Base-by-base conservation (phyloP, 345 rosid species). In the Camelina hispida region DNA sequence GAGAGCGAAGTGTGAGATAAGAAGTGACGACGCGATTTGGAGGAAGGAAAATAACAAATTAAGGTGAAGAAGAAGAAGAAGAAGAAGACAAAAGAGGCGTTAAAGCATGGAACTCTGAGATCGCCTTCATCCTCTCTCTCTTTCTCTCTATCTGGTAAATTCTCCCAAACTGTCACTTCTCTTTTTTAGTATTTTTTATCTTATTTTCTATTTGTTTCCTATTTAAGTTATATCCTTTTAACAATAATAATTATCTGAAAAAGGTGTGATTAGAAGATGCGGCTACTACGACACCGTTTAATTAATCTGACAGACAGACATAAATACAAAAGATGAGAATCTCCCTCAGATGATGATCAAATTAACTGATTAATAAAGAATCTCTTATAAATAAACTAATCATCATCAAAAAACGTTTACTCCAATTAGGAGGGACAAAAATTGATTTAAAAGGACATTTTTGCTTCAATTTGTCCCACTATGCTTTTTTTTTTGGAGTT, bases 51-150 rank as follows among this genome's bases (percentile, higher is more conserved):
- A 64, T 69, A 43, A 46, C 0, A 42, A 42, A 57, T 17, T 7
- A 6, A 56, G 46, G 9, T 43, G 71, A 57, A 9, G 23, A 40
- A n/a, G 8, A 15, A 14, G 20, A 34, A 34, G 9, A 35, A 37
- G 40, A 43, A 43, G 44, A 74, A 25, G 74, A 54, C 56, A 53
- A 53, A 61, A 44, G 35, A 61, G 74, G 67, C n/a, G 9, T 34
- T 6, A 1, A 76, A 70, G 60, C 80, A 76, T 69, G 66, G 47
- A 70, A 46, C 17, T 47, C 75, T 69, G 66, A 69, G 75, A 77
- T 77, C 80, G 80, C 76, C 71, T 71, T 77, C 76, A 56, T 63
- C 80, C 58, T 55, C 37, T 34, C 37, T 25, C 37, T 34, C 9
- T 62, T 9, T 32, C 37, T 28, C 37, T 34, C 37, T 34, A 8